Evolutionary conservation across 2,329 filamentous ascomycete genomes (phyloP).

Genomic region (Trichoderma pleuroti): DNA sequence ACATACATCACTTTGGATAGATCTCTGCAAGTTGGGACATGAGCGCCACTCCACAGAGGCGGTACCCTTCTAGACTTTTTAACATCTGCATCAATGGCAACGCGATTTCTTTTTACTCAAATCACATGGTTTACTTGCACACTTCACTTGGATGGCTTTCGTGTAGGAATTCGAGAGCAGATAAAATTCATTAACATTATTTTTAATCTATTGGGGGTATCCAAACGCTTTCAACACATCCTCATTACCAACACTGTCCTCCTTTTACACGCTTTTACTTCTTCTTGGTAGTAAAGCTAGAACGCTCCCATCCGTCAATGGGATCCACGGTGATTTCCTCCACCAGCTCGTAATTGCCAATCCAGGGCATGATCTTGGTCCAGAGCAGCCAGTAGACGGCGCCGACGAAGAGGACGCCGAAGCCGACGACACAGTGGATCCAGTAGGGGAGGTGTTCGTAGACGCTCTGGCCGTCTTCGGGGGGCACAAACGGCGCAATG

Average conservation of each 20-base stretch:
- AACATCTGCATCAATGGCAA: neutral
- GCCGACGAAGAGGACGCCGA: conserved; percentile 50
- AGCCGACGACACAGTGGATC: conserved; percentile 56
- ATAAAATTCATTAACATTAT: conserved; percentile 13
- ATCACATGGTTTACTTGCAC: too few relatives aligned
- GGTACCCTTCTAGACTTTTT: neutral
- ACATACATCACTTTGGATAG: neutral
- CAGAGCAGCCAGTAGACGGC: conserved; percentile 56
- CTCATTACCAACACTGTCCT: neutral
- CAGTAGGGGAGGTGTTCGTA: conserved; percentile 55
- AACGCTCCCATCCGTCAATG: conserved; percentile 61
- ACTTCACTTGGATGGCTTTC: neutral
- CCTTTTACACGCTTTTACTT: neutral
- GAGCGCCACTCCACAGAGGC: neutral
- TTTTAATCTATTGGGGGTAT: conserved; percentile 14
- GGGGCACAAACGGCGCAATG: conserved; percentile 56
- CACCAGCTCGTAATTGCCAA: conserved; percentile 54
- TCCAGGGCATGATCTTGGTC: conserved; percentile 49
- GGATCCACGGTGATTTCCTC: conserved; percentile 52
- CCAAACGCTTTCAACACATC: conserved; percentile 3
- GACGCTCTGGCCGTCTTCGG: conserved; percentile 48
- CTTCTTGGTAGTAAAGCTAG: conserved; percentile 45
- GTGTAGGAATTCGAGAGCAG: neutral
- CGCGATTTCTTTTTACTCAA: too few relatives aligned
- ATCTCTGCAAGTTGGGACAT: neutral